Evolutionary conservation across 2,329 filamentous ascomycete species (phyloP).

Genomic region (Fusarium sp.): DNA sequence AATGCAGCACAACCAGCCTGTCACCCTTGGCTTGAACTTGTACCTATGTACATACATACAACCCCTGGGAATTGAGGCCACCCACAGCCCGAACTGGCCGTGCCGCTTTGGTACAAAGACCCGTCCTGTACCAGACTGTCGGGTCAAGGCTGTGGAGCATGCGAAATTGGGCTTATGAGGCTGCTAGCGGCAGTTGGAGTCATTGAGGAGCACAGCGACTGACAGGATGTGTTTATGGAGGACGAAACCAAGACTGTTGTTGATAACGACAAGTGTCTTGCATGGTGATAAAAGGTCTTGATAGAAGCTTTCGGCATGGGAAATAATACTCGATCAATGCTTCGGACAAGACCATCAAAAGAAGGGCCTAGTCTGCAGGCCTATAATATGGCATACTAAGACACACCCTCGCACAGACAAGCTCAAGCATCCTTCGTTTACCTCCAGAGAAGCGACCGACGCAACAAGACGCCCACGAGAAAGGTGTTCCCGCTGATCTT

Average conservation of each 20-base stretch:
- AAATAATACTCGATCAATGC: not conserved
- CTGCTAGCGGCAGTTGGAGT: constrained; percentile 37
- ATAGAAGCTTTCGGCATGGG: not conserved
- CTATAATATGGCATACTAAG: constrained; percentile 21
- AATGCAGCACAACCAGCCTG: constrained; percentile 8
- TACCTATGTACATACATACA: constrained; percentile 11
- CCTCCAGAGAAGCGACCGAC: constrained; percentile 17
- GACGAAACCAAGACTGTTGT: not conserved
- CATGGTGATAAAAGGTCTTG: not conserved
- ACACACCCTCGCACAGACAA: constrained; percentile 10
- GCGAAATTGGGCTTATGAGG: constrained; percentile 38
- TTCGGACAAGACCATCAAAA: not conserved
- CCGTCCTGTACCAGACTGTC: constrained; percentile 42
- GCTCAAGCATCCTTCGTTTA: constrained; percentile 18
- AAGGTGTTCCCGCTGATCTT: constrained; percentile 30
- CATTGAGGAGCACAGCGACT: not conserved
- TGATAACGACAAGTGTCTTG: not conserved
- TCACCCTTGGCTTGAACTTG: constrained; percentile 10
- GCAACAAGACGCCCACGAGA: constrained; percentile 29
- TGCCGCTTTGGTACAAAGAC: constrained; percentile 40
- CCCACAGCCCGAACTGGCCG: constrained; percentile 33
- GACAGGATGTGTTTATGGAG: not conserved
- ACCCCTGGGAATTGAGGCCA: constrained; percentile 41
- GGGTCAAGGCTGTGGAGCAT: constrained; percentile 37
- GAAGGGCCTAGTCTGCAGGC: constrained; percentile 1